These are phyloP conservation scores for Aspergillus niger DNA, from an alignment of 2,329 filamentous ascomycete species.

Conservation along the genomic window DNA sequence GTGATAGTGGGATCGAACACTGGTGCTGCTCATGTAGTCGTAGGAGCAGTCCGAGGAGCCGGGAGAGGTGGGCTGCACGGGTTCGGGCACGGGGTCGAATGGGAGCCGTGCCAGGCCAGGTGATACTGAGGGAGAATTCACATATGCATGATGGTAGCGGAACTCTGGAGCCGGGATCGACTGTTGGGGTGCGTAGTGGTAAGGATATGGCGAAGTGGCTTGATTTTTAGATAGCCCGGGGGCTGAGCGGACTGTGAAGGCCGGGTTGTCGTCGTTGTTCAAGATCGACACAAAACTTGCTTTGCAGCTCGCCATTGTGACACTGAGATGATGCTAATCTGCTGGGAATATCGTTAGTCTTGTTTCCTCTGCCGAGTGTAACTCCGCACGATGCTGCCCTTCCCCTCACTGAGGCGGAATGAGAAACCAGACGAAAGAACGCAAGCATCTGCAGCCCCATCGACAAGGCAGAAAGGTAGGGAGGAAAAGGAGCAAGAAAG, in stretches of 20 bases:
- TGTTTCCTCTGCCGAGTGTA: not conserved
- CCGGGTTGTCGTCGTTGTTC: constrained; percentile 51
- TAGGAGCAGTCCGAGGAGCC: constrained; percentile 39
- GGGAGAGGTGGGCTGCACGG: constrained; percentile 31
- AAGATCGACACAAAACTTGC: constrained; percentile 47
- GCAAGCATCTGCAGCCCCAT: not conserved
- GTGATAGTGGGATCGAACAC: constrained; percentile 28
- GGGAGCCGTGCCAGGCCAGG: constrained; percentile 28
- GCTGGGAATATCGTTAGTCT: not conserved
- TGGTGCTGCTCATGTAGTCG: constrained; percentile 31
- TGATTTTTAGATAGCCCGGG: constrained; percentile 25
- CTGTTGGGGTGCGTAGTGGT: constrained; percentile 21
- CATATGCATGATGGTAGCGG: constrained; percentile 24
- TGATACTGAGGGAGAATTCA: constrained; percentile 30
- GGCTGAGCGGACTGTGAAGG: constrained; percentile 46
- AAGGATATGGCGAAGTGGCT: constrained; percentile 26
- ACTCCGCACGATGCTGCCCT: not conserved
- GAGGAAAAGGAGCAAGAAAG: constrained; percentile 13
- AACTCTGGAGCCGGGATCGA: constrained; percentile 22
- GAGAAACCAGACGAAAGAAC: not conserved
- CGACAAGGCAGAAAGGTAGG: constrained; percentile 6
- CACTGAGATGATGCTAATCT: not conserved
- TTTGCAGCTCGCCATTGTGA: constrained; percentile 36
- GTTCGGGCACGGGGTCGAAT: constrained; percentile 30
- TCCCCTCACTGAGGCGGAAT: not conserved